Evolutionary conservation across 768 basidiomycete genomes (phyloP).

Genomic region (Leccinum arenicola): DNA sequence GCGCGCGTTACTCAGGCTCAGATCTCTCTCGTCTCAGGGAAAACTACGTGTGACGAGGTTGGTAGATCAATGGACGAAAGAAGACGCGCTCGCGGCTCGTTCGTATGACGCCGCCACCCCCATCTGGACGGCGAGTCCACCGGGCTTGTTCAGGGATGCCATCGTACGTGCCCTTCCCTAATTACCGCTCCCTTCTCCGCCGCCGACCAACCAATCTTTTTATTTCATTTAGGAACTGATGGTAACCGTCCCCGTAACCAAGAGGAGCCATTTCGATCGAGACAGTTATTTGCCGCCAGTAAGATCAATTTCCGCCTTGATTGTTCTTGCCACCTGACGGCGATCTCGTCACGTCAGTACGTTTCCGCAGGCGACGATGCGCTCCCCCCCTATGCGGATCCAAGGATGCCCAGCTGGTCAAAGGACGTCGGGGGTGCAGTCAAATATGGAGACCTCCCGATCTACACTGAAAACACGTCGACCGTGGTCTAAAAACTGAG

Average conservation of each 20-base stretch:
- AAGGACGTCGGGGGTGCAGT: slow-evolving; percentile 25
- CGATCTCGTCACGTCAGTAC: slow-evolving; percentile 28
- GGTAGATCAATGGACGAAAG: slow-evolving; percentile 38
- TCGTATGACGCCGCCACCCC: slow-evolving; percentile 28
- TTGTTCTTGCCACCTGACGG: not conserved
- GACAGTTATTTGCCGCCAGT: slow-evolving; percentile 44
- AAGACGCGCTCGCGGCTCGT: slow-evolving; percentile 33
- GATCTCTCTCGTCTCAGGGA: slow-evolving; percentile 35
- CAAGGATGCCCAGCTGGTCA: slow-evolving; percentile 26
- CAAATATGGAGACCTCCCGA: slow-evolving; percentile 39
- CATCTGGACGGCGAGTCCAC: slow-evolving; percentile 41
- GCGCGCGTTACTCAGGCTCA: not conserved
- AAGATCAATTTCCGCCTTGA: slow-evolving; percentile 4
- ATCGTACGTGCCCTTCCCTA: slow-evolving; percentile 29
- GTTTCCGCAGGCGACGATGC: slow-evolving; percentile 39
- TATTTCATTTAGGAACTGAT: slow-evolving; percentile 33
- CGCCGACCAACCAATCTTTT: not conserved
- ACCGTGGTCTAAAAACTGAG: slow-evolving; percentile 4
- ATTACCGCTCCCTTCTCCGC: not conserved
- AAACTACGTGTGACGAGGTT: slow-evolving; percentile 37
- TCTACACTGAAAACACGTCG: slow-evolving; percentile 39
- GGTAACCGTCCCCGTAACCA: slow-evolving; percentile 36
- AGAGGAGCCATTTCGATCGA: slow-evolving; percentile 38
- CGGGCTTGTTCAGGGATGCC: slow-evolving; percentile 36
- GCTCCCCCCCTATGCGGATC: slow-evolving; percentile 29